A percentile compares a stretch with the other conserved stretches of the same genome.
Conservation (phyloP, 345 rosid species). For the Euphorbia pulcherrima region DNA sequence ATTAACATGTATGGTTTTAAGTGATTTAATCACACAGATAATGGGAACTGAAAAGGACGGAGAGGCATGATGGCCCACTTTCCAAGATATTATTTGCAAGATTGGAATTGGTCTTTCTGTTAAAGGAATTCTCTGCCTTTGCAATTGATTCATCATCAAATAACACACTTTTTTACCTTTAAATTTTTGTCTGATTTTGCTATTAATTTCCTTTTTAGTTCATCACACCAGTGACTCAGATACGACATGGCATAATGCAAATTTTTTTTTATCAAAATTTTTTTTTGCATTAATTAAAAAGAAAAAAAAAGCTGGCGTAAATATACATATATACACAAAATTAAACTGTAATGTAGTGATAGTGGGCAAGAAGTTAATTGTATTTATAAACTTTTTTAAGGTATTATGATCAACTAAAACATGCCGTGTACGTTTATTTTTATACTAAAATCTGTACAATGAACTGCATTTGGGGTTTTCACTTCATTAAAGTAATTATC, state of each 20-base stretch:
- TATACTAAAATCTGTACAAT: no score
- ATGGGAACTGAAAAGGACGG: background rate
- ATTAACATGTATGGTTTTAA: no score
- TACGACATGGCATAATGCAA: background rate
- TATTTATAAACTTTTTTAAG: background rate
- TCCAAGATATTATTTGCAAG: background rate
- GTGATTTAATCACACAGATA: background rate
- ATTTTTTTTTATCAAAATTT: no score
- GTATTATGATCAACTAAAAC: background rate
- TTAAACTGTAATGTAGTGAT: background rate
- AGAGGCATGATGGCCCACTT: background rate
- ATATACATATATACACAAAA: background rate
- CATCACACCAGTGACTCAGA: background rate
- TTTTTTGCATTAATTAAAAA: background rate
- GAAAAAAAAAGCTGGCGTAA: background rate
- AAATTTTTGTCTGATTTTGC: background rate
- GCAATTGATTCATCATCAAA: background rate
- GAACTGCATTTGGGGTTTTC: no score
- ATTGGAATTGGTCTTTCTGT: conserved; percentile 5
- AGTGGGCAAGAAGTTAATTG: background rate
- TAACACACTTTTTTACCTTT: background rate
- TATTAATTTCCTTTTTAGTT: background rate
- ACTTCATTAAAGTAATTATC: no score
- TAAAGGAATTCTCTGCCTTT: background rate
- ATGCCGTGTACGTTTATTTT: background rate